Evolutionary conservation across 108 stramenopile genomes (phyloP).

Genomic region (Nitzschia sp.): DNA sequence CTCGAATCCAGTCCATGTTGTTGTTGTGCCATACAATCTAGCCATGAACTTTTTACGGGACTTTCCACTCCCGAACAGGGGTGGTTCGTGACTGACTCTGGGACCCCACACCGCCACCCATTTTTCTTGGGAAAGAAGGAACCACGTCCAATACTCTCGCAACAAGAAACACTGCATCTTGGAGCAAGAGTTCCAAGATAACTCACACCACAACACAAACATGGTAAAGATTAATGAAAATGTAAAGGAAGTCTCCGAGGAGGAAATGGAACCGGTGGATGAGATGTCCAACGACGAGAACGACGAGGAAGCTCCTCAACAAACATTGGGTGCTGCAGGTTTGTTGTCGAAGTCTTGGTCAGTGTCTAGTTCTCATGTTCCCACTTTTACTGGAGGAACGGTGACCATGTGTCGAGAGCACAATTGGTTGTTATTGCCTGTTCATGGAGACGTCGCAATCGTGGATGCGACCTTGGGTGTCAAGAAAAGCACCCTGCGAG

Average conservation of each 20-base stretch:
- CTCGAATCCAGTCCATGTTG: too few relatives aligned
- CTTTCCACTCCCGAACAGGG: too few relatives aligned
- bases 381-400: slow-evolving; percentile 80
- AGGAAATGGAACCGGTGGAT: slow-evolving; percentile 3
- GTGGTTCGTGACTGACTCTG: too few relatives aligned
- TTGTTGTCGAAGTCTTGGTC: slow-evolving; percentile 84
- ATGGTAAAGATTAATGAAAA: not conserved
- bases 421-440: slow-evolving; percentile 69
- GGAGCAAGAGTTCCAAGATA: too few relatives aligned
- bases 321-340: not conserved
- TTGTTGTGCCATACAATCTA: too few relatives aligned
- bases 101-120: too few relatives aligned
- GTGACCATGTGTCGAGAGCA: slow-evolving; percentile 39
- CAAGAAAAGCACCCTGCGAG: slow-evolving; percentile 38
- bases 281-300: slow-evolving; percentile 4
- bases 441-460: slow-evolving; percentile 73
- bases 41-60: too few relatives aligned
- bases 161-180: too few relatives aligned
- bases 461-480: slow-evolving; percentile 69
- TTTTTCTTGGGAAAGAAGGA: too few relatives aligned
- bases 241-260: slow-evolving; percentile 2
- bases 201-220: too few relatives aligned
- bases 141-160: too few relatives aligned
- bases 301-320: slow-evolving; percentile 19
- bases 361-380: slow-evolving; percentile 59